phyloP scores from a whole-genome alignment of 164 flowering plant species.

The Umbilicus rupestris region DNA sequence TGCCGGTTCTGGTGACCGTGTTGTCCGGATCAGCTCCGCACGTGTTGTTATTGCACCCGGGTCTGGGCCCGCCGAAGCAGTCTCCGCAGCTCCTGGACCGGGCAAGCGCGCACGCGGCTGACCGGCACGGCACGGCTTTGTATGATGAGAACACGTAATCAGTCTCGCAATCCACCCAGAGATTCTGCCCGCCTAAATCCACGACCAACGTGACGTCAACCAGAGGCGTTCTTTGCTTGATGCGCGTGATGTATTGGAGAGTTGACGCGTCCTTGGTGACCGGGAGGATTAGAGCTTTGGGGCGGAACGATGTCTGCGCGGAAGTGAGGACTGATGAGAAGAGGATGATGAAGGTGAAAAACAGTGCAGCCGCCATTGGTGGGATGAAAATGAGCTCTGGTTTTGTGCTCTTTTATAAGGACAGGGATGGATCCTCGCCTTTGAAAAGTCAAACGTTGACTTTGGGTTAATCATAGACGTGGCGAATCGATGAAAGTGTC shows the following conservation, averaged over 20 bases:
- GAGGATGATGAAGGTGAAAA: too few species aligned
- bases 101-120: slow-evolving; percentile 19
- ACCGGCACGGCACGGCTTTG: slow-evolving; percentile 14
- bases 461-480: too few species aligned
- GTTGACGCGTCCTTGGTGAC: slow-evolving; percentile 19
- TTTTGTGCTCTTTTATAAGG: too few species aligned
- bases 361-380: too few species aligned
- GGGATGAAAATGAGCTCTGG: too few species aligned
- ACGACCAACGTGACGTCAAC: slow-evolving; percentile 15
- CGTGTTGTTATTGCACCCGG: slow-evolving; percentile 10
- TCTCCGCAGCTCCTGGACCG: slow-evolving; percentile 12
- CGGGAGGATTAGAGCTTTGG: slow-evolving; percentile 19
- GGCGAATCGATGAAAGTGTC: too few species aligned
- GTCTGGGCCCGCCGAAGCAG: slow-evolving; percentile 4
- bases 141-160: slow-evolving; percentile 15
- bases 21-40: slow-evolving; percentile 7
- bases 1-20: neutral
- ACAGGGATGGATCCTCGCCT: too few species aligned
- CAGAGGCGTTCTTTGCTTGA: slow-evolving; percentile 24
- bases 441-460: too few species aligned
- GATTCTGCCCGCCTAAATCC: slow-evolving; percentile 19
- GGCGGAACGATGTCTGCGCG: slow-evolving; percentile 4
- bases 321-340: too few species aligned
- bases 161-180: slow-evolving; percentile 21
- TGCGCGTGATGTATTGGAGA: slow-evolving; percentile 19